phyloP scores from a whole-genome alignment of 2,329 filamentous ascomycete species.

The Talaromyces sp. region DNA sequence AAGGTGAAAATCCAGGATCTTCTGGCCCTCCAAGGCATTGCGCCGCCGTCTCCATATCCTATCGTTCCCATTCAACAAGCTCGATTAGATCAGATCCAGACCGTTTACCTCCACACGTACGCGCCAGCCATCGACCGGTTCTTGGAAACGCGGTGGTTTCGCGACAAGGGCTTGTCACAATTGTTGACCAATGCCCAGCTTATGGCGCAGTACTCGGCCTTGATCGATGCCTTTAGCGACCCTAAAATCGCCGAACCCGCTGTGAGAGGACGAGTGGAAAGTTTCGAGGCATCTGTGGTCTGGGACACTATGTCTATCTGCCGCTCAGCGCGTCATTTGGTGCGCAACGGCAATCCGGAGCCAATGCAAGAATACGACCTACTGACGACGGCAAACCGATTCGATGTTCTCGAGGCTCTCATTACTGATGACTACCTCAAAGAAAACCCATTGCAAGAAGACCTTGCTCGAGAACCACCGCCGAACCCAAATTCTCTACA shows the following conservation, averaged over 20 bases:
- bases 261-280: slow-evolving; percentile 38
- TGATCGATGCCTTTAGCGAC: slow-evolving; percentile 49
- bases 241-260: slow-evolving; percentile 33
- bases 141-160: slow-evolving; percentile 82
- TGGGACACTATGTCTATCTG: slow-evolving; percentile 56
- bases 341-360: slow-evolving; percentile 27
- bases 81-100: slow-evolving; percentile 62
- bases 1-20: slow-evolving; percentile 70
- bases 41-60: slow-evolving; percentile 52
- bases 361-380: slow-evolving; percentile 50
- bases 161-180: slow-evolving; percentile 47
- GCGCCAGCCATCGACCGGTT: slow-evolving; percentile 68
- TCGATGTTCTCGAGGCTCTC: slow-evolving; percentile 71
- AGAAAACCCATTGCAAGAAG: slow-evolving; percentile 42
- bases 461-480: slow-evolving; percentile 36
- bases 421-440: slow-evolving; percentile 65
- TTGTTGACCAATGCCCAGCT: slow-evolving; percentile 54
- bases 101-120: slow-evolving; percentile 71
- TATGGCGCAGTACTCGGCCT: slow-evolving; percentile 62
- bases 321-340: slow-evolving; percentile 35
- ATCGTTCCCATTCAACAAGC: slow-evolving; percentile 41
- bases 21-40: slow-evolving; percentile 57
- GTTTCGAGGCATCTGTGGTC: slow-evolving; percentile 55
- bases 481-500: slow-evolving; percentile 32
- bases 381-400: slow-evolving; percentile 61